Percentiles rank a stretch among this genome's conserved stretches.
These are phyloP conservation scores for Pichia sp. DNA, from an alignment of 1,139 yeast genomes.

Conservation along the genomic window DNA sequence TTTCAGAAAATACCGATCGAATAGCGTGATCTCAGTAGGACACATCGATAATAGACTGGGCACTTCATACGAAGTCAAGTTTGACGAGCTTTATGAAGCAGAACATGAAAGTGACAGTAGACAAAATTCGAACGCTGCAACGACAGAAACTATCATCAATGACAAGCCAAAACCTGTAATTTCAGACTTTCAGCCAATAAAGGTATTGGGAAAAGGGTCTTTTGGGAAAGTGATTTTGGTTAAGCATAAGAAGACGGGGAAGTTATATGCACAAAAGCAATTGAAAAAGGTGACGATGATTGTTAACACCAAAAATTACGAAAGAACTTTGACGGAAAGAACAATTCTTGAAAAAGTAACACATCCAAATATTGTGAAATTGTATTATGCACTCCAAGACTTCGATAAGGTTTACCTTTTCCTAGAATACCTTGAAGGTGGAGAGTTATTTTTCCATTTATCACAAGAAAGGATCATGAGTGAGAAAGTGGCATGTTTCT, in stretches of 20 bases:
- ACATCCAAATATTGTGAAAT: slow-evolving; percentile 85
- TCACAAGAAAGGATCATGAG: slow-evolving; percentile 50
- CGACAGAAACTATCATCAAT: background rate
- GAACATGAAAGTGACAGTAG: slow-evolving; percentile 19
- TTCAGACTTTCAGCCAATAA: slow-evolving; percentile 73
- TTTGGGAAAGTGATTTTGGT: slow-evolving; percentile 90
- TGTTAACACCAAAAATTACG: slow-evolving; percentile 48
- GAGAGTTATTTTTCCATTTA: slow-evolving; percentile 86
- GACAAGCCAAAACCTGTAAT: slow-evolving; percentile 33
- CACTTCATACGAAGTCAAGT: slow-evolving; percentile 44
- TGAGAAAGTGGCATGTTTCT: slow-evolving; percentile 78
- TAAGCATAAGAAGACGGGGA: slow-evolving; percentile 61
- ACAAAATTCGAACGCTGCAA: slow-evolving; percentile 16
- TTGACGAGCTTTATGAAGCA: slow-evolving; percentile 33
- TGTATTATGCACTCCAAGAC: slow-evolving; percentile 89
- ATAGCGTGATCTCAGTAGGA: slow-evolving; percentile 35
- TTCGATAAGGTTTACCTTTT: slow-evolving; percentile 80
- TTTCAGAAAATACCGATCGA: slow-evolving; percentile 27
- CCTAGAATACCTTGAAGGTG: slow-evolving; percentile 84
- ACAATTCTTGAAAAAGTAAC: slow-evolving; percentile 61
- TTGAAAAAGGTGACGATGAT: slow-evolving; percentile 74
- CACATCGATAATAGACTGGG: slow-evolving; percentile 41
- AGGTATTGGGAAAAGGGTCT: slow-evolving; percentile 84
- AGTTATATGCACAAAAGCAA: slow-evolving; percentile 85
- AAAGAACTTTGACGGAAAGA: slow-evolving; percentile 69